Percentiles rank a stretch among this genome's conserved stretches.
Conservation (phyloP, 495 filamentous ascomycete genomes). For the Penicillium cosmopolitanum region DNA sequence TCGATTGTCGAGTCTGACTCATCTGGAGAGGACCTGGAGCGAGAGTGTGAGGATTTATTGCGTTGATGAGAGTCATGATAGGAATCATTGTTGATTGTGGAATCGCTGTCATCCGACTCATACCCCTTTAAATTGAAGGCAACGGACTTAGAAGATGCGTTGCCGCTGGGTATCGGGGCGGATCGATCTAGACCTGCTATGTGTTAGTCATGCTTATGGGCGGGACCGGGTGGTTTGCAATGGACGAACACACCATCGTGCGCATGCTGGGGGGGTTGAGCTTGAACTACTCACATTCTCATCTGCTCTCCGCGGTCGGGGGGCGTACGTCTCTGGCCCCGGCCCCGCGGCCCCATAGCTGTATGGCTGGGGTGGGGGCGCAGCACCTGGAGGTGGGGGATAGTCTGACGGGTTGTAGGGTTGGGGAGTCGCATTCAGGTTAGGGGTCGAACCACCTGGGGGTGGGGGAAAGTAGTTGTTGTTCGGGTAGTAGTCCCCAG, state of each 20-base stretch:
- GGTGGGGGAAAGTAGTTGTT: conserved; percentile 49
- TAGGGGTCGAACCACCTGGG: conserved; percentile 38
- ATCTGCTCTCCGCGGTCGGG: conserved; percentile 51
- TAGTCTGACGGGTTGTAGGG: conserved; percentile 50
- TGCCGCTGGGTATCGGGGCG: background rate
- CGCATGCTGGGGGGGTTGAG: conserved; percentile 40
- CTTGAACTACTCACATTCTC: conserved; percentile 63
- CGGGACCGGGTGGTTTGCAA: background rate
- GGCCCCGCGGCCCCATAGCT: conserved; percentile 44
- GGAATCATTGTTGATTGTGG: conserved; percentile 31
- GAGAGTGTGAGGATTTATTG: conserved; percentile 18
- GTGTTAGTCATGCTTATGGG: conserved; percentile 21
- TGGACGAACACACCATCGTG: conserved; percentile 49
- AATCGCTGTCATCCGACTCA: conserved; percentile 49
- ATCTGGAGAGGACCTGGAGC: conserved; percentile 20
- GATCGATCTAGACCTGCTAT: conserved; percentile 33
- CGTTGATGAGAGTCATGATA: conserved; percentile 24
- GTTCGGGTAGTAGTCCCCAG: conserved; percentile 43
- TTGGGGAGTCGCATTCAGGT: conserved; percentile 30
- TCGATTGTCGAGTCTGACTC: conserved; percentile 54
- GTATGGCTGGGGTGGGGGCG: conserved; percentile 47
- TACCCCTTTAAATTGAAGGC: conserved; percentile 46
- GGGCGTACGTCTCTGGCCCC: conserved; percentile 45
- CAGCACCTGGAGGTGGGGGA: conserved; percentile 48
- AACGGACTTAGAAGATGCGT: conserved; percentile 37